Conservation (phyloP, 2,329 filamentous ascomycete species). For the Aureobasidium mangrovei region DNA sequence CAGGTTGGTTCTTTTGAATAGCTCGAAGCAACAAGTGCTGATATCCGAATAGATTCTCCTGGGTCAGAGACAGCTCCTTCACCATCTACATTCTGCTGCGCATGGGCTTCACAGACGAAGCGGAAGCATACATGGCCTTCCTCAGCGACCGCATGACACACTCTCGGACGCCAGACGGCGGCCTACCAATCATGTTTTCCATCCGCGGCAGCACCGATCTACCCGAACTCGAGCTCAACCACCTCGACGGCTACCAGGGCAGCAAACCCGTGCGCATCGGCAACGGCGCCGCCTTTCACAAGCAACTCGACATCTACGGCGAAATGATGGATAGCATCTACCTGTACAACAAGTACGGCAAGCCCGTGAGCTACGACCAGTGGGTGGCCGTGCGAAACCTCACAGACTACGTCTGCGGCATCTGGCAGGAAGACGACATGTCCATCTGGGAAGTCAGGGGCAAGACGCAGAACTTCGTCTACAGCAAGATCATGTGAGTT, state of each 20-base stretch:
- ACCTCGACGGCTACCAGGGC: slow-evolving; percentile 63
- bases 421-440: slow-evolving; percentile 61
- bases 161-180: slow-evolving; percentile 51
- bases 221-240: slow-evolving; percentile 57
- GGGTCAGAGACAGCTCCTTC: slow-evolving; percentile 66
- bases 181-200: slow-evolving; percentile 70
- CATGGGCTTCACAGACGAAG: slow-evolving; percentile 66
- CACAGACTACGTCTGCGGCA: slow-evolving; percentile 59
- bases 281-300: slow-evolving; percentile 67
- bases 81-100: slow-evolving; percentile 68
- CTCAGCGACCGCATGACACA: slow-evolving; percentile 62
- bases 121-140: slow-evolving; percentile 70
- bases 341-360: slow-evolving; percentile 40
- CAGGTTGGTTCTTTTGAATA: slow-evolving; percentile 19
- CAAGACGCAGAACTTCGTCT: slow-evolving; percentile 66
- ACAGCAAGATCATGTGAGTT: slow-evolving; percentile 64
- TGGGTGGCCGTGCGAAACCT: slow-evolving; percentile 64
- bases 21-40: not conserved
- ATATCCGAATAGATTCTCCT: slow-evolving; percentile 49
- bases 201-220: slow-evolving; percentile 68
- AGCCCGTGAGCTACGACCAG: slow-evolving; percentile 64
- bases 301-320: slow-evolving; percentile 72
- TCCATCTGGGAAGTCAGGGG: slow-evolving; percentile 77
- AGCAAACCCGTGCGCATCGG: slow-evolving; percentile 67
- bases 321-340: slow-evolving; percentile 54